A percentile compares a stretch with the other conserved stretches of the same genome.
These are phyloP conservation scores for Epichloe elymi DNA, from an alignment of 2,329 filamentous ascomycete species.

Conservation along the genomic window DNA sequence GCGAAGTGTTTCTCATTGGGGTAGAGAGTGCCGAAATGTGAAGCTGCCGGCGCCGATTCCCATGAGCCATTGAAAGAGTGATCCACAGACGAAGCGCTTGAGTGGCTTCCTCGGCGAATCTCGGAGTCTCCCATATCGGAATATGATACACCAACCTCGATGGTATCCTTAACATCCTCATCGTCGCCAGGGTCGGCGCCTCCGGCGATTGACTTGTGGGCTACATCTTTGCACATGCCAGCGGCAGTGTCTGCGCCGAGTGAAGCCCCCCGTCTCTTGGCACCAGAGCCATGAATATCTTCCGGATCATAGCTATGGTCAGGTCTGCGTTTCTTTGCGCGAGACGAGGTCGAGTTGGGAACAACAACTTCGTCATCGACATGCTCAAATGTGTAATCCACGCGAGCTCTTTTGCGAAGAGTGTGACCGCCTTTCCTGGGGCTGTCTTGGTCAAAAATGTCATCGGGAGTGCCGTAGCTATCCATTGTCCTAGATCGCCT, in stretches of 20 bases:
- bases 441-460: constrained; percentile 33
- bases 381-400: constrained; percentile 44
- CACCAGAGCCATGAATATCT: constrained; percentile 14
- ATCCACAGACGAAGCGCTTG: constrained; percentile 18
- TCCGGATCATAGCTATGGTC: constrained; percentile 22
- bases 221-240: constrained; percentile 26
- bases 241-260: constrained; percentile 22
- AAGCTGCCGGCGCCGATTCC: constrained; percentile 8
- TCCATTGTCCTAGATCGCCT: constrained; percentile 33
- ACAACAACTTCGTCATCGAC: constrained; percentile 33
- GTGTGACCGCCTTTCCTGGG: constrained; percentile 46
- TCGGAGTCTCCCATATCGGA: constrained; percentile 21
- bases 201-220: constrained; percentile 24
- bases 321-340: constrained; percentile 24
- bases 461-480: constrained; percentile 19
- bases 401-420: constrained; percentile 40
- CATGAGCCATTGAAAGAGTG: constrained; percentile 10
- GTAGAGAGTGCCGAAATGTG: background rate
- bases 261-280: constrained; percentile 25
- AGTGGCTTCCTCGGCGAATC: constrained; percentile 11
- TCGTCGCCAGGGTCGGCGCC: constrained; percentile 24
- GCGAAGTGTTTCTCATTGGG: background rate
- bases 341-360: constrained; percentile 22
- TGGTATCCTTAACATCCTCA: constrained; percentile 42
- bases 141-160: constrained; percentile 36